A percentile compares a stretch with the other conserved stretches of the same genome.
These are phyloP conservation scores for Lepraria neglecta DNA, from an alignment of 495 filamentous ascomycete genomes.

Conservation along the genomic window DNA sequence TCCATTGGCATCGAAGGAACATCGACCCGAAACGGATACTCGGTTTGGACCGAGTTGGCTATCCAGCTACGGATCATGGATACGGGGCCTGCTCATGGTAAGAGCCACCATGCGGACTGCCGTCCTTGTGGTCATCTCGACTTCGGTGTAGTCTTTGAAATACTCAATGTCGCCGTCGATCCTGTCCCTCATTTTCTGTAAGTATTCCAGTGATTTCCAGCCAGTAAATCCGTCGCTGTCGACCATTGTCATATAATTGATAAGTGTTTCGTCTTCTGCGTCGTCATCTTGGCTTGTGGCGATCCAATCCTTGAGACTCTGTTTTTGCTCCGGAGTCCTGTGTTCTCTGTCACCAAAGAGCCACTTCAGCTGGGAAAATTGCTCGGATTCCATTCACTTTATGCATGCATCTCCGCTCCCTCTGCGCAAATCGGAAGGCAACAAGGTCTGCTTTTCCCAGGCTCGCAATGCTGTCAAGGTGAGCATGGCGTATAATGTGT, in stretches of 20 bases:
- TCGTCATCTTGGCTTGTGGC: not conserved
- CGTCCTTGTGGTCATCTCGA: not conserved
- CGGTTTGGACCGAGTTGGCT: too few relatives aligned
- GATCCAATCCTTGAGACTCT: slow-evolving; percentile 13
- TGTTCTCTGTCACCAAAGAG: slow-evolving; percentile 13
- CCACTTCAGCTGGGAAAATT: slow-evolving; percentile 14
- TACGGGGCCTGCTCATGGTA: not conserved
- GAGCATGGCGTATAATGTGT: not conserved
- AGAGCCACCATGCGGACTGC: not conserved
- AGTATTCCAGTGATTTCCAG: not conserved
- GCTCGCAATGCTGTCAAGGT: not conserved
- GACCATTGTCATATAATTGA: not conserved
- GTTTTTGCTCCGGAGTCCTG: slow-evolving; percentile 8
- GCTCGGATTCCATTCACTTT: slow-evolving; percentile 14
- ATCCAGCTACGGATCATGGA: too few relatives aligned
- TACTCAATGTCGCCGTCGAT: not conserved
- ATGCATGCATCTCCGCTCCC: not conserved
- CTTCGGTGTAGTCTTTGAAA: not conserved
- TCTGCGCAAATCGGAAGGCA: not conserved
- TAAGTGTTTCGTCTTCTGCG: not conserved
- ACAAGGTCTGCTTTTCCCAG: not conserved
- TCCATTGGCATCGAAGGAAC: not conserved
- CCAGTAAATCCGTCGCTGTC: not conserved
- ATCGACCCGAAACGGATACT: not conserved
- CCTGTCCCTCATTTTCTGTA: not conserved